Evolutionary conservation across 352 stramenopile species (phyloP).

Genomic region (Globisporangium yorkense): DNA sequence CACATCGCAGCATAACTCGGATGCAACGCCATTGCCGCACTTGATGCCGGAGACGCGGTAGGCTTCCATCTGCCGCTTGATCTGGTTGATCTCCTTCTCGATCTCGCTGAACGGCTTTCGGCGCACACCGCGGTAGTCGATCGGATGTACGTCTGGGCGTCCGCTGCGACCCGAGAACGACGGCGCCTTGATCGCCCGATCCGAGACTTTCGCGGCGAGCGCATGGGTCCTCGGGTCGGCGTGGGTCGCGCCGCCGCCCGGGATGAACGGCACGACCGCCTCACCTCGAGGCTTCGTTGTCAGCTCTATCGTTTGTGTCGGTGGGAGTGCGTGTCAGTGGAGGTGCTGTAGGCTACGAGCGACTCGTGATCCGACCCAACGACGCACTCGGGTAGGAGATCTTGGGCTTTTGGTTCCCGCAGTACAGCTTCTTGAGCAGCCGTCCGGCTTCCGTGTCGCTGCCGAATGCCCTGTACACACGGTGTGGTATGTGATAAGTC

Average conservation of each 20-base stretch:
- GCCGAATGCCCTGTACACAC: conserved; percentile 45
- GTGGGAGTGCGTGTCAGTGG: background rate
- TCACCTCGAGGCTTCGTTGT: conserved; percentile 38
- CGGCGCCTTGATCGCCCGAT: conserved; percentile 52
- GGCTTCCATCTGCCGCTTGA: conserved; percentile 67
- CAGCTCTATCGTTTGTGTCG: conserved; percentile 27
- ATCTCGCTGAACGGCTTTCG: conserved; percentile 68
- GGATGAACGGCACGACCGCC: conserved; percentile 49
- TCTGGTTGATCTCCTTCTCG: conserved; percentile 68
- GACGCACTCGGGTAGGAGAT: conserved; percentile 69
- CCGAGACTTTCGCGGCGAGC: conserved; percentile 44
- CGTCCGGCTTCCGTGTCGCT: conserved; percentile 66
- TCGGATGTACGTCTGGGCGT: conserved; percentile 47
- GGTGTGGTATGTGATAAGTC: too few species aligned
- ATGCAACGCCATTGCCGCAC: conserved; percentile 15
- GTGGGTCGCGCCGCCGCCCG: conserved; percentile 29
- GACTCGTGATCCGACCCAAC: too few species aligned
- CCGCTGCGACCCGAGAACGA: conserved; percentile 22
- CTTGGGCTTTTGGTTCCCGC: conserved; percentile 51
- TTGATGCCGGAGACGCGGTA: conserved; percentile 46
- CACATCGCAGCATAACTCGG: too few species aligned
- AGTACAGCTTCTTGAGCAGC: conserved; percentile 75
- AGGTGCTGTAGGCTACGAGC: background rate
- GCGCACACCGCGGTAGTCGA: conserved; percentile 40
- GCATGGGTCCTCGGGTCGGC: conserved; percentile 44